Conservation (phyloP, 2,329 filamentous ascomycete species). For the Botrytis galanthina region DNA sequence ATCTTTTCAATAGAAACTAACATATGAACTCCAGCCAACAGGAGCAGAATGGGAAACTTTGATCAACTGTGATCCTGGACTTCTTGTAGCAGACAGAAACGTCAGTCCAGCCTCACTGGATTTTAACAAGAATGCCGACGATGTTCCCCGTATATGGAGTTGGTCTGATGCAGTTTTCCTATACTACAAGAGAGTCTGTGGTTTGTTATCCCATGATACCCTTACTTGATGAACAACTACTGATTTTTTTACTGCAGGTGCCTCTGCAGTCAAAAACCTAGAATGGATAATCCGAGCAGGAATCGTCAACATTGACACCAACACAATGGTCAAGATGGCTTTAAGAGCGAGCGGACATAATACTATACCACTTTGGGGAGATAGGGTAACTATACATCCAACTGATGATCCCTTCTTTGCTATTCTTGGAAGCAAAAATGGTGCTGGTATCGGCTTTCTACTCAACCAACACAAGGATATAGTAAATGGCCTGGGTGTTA, state of each 20-base stretch:
- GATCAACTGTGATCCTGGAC: background rate
- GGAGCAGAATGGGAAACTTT: background rate
- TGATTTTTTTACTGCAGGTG: background rate
- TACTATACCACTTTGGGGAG: background rate
- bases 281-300: background rate
- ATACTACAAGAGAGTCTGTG: background rate
- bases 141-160: background rate
- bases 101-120: background rate
- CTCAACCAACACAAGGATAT: background rate
- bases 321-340: background rate
- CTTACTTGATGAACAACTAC: background rate
- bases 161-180: slow-evolving; percentile 1
- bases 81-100: background rate
- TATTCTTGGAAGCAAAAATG: slow-evolving; percentile 7
- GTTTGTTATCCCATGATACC: background rate
- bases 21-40: background rate
- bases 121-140: background rate
- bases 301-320: background rate
- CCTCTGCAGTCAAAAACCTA: background rate
- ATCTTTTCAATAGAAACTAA: background rate
- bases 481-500: background rate
- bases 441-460: background rate
- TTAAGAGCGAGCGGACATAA: background rate
- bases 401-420: background rate
- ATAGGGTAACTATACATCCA: background rate